Base-by-base conservation (phyloP, 495 filamentous ascomycete species). In the Aspergillus hancockii region DNA sequence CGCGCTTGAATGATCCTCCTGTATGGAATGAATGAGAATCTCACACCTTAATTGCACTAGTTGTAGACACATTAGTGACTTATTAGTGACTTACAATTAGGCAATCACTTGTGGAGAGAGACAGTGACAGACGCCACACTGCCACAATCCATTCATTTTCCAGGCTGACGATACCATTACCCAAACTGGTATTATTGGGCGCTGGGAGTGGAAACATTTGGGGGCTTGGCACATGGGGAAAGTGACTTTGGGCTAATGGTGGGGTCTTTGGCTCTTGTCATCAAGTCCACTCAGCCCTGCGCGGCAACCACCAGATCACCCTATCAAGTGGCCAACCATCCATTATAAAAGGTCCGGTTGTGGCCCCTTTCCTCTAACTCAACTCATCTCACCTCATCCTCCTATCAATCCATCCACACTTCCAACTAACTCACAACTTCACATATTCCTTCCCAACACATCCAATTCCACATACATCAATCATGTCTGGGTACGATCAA, bases 401-500 rank as follows among this genome's bases (percentile, higher is more conserved):
- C 62, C 30, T 16, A n/a, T 28, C 25, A 8, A 30, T 21, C 19
- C 25, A n/a, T 49, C 38, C 19, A 52, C 16, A 51, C 34, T 45
- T 31, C 54, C 18, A 19, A n/a, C 12, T 18, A 10, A 49, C 50
- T 36, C 34, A 6, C 23, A 50, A 10, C 49, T 23, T 31, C 36
- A 25, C 31, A 34, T 52, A 31, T 38, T 53, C 16, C n/a, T 53
- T 31, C 38, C 41, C 53, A 38, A 43, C 13, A 47, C 52, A 22
- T 12, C 28, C 16, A 31, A 41, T 54, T 13, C 25, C 16, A 23
- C 32, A 16, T 32, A 52, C 21, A 46, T 36, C n/a, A 55, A 69
- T 52, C 52, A 79, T 79, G 77, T 79, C 77, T 59, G 77, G 72
- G 52, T 60, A 79, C 72, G 65, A 74, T 50, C 67, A 76, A n/a